Percentiles rank a stretch among this genome's conserved stretches.
Conservation (phyloP, 352 stramenopile species). For the Pythium brassicae region DNA sequence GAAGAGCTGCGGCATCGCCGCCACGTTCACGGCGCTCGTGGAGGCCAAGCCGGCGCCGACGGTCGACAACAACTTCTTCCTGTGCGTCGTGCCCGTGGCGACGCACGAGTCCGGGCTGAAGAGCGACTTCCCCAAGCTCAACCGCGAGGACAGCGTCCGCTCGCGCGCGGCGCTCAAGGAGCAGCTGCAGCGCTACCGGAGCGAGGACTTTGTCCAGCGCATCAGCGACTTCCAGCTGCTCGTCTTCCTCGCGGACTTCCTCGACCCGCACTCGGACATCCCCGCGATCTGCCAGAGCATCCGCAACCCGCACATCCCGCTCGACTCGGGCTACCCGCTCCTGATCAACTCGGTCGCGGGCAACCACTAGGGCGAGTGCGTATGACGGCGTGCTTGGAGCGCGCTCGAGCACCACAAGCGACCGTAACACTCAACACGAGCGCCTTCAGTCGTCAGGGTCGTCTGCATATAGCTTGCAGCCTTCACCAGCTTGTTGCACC, state of each 20-base stretch:
- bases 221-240: slow-evolving; percentile 96
- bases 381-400: not conserved
- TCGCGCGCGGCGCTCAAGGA: slow-evolving; percentile 90
- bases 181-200: slow-evolving; percentile 79
- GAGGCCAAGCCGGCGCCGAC: slow-evolving; percentile 90
- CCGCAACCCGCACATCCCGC: slow-evolving; percentile 76
- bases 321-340: slow-evolving; percentile 95
- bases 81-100: slow-evolving; percentile 95
- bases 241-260: slow-evolving; percentile 92
- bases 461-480: not conserved
- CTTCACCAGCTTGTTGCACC: not conserved
- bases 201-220: slow-evolving; percentile 79
- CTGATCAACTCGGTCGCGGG: slow-evolving; percentile 94
- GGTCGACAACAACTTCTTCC: slow-evolving; percentile 98
- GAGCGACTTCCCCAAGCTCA: slow-evolving; percentile 91
- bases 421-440: not conserved
- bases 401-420: too few relatives aligned
- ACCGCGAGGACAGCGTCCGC: slow-evolving; percentile 82
- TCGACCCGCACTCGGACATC: slow-evolving; percentile 91
- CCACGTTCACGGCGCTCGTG: slow-evolving; percentile 97
- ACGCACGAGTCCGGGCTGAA: slow-evolving; percentile 92
- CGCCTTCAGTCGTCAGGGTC: too few relatives aligned
- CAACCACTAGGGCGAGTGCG: slow-evolving; percentile 29
- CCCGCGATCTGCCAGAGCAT: slow-evolving; percentile 92
- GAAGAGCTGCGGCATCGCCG: slow-evolving; percentile 89